Conservation (phyloP, 2,329 filamentous ascomycete species). For the Verticillium zaregamsianum region DNA sequence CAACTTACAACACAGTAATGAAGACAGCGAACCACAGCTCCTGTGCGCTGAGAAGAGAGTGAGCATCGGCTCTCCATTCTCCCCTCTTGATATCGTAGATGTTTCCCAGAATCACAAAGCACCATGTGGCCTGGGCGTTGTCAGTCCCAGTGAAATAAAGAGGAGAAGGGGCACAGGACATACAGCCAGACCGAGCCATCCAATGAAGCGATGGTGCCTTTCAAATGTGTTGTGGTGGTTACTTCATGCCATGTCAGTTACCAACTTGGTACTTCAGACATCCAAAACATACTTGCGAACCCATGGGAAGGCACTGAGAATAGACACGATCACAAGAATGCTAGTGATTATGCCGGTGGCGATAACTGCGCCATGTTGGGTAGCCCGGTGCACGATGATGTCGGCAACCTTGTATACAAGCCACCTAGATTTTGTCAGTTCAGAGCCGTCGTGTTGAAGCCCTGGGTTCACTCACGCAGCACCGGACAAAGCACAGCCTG, state of each 20-base stretch:
- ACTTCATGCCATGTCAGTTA: slow-evolving; percentile 15
- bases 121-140: slow-evolving; percentile 26
- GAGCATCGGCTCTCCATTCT: slow-evolving; percentile 26
- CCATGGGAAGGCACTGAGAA: slow-evolving; percentile 35
- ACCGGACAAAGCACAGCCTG: slow-evolving; percentile 33
- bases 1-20: slow-evolving; percentile 32
- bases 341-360: slow-evolving; percentile 33
- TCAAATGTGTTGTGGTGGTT: slow-evolving; percentile 37
- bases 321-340: slow-evolving; percentile 29
- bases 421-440: slow-evolving; percentile 21
- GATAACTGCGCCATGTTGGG: slow-evolving; percentile 29
- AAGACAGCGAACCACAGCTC: slow-evolving; percentile 37
- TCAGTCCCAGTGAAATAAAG: neutral
- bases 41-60: slow-evolving; percentile 29
- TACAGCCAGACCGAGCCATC: slow-evolving; percentile 34
- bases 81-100: slow-evolving; percentile 29
- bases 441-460: neutral
- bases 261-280: neutral
- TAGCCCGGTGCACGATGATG: slow-evolving; percentile 25
- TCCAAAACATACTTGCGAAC: slow-evolving; percentile 30
- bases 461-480: slow-evolving; percentile 22
- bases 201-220: slow-evolving; percentile 35
- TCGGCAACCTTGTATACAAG: slow-evolving; percentile 33
- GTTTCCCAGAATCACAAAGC: slow-evolving; percentile 33
- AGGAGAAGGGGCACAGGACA: neutral